phyloP scores from a whole-genome alignment of 1,139 yeast genomes.

The Torulaspora globosa region DNA sequence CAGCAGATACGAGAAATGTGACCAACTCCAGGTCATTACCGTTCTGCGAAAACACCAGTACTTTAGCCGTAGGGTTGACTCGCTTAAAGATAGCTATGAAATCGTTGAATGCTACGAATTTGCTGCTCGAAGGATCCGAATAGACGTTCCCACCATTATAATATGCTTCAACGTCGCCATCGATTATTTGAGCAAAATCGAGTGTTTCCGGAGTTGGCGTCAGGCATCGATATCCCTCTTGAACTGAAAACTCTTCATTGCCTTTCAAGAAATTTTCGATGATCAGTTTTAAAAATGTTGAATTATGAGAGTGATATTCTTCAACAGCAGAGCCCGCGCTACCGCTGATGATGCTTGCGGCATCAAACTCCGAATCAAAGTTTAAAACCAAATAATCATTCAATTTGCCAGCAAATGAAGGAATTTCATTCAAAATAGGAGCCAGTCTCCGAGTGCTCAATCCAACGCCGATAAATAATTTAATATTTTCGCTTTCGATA shows the following conservation, averaged over 20 bases:
- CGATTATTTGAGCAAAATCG: constrained; percentile 9
- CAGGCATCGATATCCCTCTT: constrained; percentile 6
- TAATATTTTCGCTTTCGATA: constrained; percentile 23
- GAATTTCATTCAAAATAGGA: constrained; percentile 25
- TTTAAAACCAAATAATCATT: constrained; percentile 23
- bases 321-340: constrained; percentile 17
- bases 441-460: constrained; percentile 29
- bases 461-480: constrained; percentile 30
- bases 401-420: constrained; percentile 9
- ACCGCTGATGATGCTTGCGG: constrained; percentile 20
- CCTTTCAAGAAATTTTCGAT: constrained; percentile 3
- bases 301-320: constrained; percentile 6
- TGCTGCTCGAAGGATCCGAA: constrained; percentile 19
- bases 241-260: neutral
- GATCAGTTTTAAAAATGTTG: constrained; percentile 5
- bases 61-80: constrained; percentile 21
- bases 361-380: constrained; percentile 18
- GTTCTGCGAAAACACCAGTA: constrained; percentile 29
- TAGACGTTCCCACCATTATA: constrained; percentile 22
- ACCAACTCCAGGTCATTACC: constrained; percentile 32
- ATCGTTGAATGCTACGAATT: constrained; percentile 31
- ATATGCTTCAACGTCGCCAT: constrained; percentile 17
- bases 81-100: constrained; percentile 27
- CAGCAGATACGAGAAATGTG: constrained; percentile 28
- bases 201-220: constrained; percentile 16